phyloP scores from a whole-genome alignment of 495 filamentous ascomycete species.

The Xylaria telfairii region DNA sequence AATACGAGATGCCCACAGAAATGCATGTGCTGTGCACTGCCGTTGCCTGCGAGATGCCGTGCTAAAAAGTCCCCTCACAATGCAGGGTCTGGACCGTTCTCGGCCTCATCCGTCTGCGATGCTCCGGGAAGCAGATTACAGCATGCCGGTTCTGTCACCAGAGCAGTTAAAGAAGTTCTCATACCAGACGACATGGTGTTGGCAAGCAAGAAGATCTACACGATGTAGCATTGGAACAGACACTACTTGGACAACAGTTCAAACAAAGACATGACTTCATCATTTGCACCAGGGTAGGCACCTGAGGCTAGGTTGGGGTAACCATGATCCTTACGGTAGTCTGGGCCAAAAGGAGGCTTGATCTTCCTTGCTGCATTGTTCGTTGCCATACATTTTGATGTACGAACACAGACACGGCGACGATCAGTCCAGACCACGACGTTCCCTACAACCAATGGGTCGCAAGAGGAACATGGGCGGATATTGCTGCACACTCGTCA shows the following conservation, averaged over 20 bases:
- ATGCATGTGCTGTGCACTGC: slow-evolving; percentile 15
- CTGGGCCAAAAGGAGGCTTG: neutral
- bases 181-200: neutral
- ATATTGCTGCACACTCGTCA: slow-evolving; percentile 19
- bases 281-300: too few relatives aligned
- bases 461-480: neutral
- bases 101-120: neutral
- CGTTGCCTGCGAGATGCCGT: slow-evolving; percentile 14
- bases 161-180: neutral
- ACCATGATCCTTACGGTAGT: neutral
- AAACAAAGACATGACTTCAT: slow-evolving; percentile 11
- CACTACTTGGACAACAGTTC: too few relatives aligned
- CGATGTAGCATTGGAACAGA: neutral
- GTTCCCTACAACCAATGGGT: neutral
- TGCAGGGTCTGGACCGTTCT: slow-evolving; percentile 10
- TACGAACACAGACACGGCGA: neutral
- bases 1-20: slow-evolving; percentile 17
- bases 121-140: neutral
- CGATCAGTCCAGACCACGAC: neutral
- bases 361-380: slow-evolving; percentile 1
- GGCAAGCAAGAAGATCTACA: neutral
- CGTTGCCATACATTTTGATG: slow-evolving; percentile 13
- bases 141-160: neutral
- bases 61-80: neutral
- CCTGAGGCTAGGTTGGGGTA: neutral